Conservation (phyloP, 495 filamentous ascomycete species). For the Penicillium soppii region DNA sequence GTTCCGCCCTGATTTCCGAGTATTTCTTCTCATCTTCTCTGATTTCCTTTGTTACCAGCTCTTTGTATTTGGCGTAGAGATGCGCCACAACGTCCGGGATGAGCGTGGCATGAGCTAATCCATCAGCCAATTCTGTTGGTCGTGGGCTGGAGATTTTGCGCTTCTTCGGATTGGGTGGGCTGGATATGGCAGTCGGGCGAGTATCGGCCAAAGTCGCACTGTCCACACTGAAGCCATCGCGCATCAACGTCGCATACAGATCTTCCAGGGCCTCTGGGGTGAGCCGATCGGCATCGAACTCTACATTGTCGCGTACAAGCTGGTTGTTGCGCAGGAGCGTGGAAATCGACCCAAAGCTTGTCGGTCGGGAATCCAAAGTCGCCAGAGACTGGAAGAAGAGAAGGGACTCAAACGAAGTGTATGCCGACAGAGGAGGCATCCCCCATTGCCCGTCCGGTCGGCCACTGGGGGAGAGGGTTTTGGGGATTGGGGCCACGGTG, state of each 20-base stretch:
- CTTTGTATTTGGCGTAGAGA: slow-evolving; percentile 72
- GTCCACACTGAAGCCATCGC: slow-evolving; percentile 60
- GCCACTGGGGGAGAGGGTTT: slow-evolving; percentile 38
- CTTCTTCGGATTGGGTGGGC: slow-evolving; percentile 58
- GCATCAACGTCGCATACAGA: slow-evolving; percentile 71
- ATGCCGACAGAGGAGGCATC: slow-evolving; percentile 59
- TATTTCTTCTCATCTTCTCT: slow-evolving; percentile 70
- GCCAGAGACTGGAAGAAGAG: slow-evolving; percentile 86
- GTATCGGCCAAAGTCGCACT: slow-evolving; percentile 25
- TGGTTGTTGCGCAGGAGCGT: slow-evolving; percentile 68
- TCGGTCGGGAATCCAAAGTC: slow-evolving; percentile 58
- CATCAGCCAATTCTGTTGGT: slow-evolving; percentile 56
- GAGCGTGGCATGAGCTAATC: slow-evolving; percentile 59
- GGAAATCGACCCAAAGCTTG: slow-evolving; percentile 72
- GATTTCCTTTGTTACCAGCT: slow-evolving; percentile 65
- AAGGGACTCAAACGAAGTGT: slow-evolving; percentile 84
- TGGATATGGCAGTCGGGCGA: slow-evolving; percentile 24
- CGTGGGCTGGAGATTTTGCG: slow-evolving; percentile 69
- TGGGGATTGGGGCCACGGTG: slow-evolving; percentile 48
- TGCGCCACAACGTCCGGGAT: slow-evolving; percentile 67
- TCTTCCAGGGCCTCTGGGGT: slow-evolving; percentile 75
- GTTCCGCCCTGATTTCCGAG: slow-evolving; percentile 61
- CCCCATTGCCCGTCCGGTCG: slow-evolving; percentile 47
- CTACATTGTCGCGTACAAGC: slow-evolving; percentile 62
- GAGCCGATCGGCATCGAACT: slow-evolving; percentile 71